These are phyloP conservation scores for Pichia ethanolica DNA, from an alignment of 805 yeast genomes.

Conservation along the genomic window DNA sequence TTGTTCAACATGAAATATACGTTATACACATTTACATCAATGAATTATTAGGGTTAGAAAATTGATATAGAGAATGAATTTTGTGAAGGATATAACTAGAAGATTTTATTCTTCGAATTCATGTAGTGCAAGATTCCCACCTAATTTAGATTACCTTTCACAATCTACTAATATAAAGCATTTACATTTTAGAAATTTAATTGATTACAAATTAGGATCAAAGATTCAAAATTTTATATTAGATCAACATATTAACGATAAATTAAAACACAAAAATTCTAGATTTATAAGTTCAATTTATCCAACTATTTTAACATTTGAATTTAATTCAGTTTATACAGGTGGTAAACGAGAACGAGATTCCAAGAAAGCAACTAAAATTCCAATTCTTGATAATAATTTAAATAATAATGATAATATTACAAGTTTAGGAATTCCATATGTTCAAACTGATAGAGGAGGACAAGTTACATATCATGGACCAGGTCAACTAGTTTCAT, in stretches of 20 bases:
- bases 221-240: conserved; percentile 50
- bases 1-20: too few species aligned
- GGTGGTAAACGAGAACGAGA: conserved; percentile 77
- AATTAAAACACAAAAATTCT: conserved; percentile 19
- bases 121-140: conserved; percentile 8
- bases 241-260: conserved; percentile 39
- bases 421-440: conserved; percentile 40
- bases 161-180: conserved; percentile 35
- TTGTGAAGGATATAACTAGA: too few species aligned
- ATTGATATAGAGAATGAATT: too few species aligned
- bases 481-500: conserved; percentile 86
- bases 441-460: conserved; percentile 79
- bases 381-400: background rate
- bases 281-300: conserved; percentile 32
- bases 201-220: conserved; percentile 43
- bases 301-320: conserved; percentile 73
- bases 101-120: background rate
- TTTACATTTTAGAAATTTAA: conserved; percentile 32
- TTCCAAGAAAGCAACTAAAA: conserved; percentile 5
- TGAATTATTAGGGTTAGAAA: too few species aligned
- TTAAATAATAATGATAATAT: background rate
- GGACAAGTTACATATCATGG: conserved; percentile 98
- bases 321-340: conserved; percentile 81
- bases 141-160: background rate
- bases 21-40: too few species aligned